Evolutionary conservation across 1,284 basidiomycete genomes (phyloP).

Genomic region (Serendipita sp.): DNA sequence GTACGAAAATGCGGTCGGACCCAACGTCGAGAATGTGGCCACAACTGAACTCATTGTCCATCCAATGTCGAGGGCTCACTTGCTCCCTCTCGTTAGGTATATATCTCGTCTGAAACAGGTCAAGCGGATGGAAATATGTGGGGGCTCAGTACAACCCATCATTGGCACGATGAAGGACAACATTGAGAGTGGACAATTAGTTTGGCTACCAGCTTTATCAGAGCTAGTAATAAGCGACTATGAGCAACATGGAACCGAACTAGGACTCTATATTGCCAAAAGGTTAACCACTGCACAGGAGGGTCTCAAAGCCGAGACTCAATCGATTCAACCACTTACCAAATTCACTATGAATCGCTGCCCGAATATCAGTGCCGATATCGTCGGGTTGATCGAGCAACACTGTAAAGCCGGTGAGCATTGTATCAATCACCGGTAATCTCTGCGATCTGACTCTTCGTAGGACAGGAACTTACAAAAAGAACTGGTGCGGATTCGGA

Average conservation of each 20-base stretch:
- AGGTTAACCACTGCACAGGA: neutral
- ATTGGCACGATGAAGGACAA: neutral
- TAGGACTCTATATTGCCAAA: neutral
- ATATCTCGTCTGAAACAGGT: neutral
- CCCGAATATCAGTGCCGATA: neutral
- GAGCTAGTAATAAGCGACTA: neutral
- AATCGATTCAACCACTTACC: neutral
- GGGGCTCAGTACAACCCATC: neutral
- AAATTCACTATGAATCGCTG: neutral
- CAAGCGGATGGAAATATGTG: neutral
- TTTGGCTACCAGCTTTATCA: neutral
- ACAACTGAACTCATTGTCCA: neutral
- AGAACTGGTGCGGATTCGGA: neutral
- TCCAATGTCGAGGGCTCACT: neutral
- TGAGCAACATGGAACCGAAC: conserved; percentile 2
- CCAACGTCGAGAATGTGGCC: neutral
- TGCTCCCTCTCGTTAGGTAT: neutral
- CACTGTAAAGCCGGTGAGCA: conserved; percentile 2
- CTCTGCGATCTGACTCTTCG: neutral
- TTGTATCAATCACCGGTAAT: neutral
- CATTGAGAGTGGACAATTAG: neutral
- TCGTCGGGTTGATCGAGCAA: conserved; percentile 1
- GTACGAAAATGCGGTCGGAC: neutral
- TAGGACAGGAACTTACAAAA: neutral
- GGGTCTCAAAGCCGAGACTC: neutral